Base-by-base conservation (phyloP, 2,329 filamentous ascomycete species). In the Helotiales sp. region DNA sequence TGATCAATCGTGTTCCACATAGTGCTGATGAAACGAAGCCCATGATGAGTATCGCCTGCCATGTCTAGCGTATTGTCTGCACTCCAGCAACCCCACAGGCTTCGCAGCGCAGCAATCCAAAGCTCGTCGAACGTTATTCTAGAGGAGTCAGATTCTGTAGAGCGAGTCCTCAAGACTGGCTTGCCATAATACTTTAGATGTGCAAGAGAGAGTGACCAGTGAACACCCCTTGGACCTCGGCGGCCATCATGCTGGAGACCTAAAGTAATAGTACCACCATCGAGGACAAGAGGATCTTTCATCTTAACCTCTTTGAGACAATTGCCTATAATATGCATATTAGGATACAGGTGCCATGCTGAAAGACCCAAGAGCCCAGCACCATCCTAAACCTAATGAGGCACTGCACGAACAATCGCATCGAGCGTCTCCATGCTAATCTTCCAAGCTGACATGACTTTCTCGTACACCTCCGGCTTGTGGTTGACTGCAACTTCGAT, bases 191-290 rank as follows among this genome's bases (percentile, higher is more conserved):
- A 65, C 46, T 59, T 51, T 2, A 71, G 54, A 48, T 68, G 54
- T 6, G 67, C 59, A 12, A 71, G 52, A 5, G 68, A 54, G 17
- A 71, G 55, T 6, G 67, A 70, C 69, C 68, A 71, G 22, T 55
- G 54, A n/a, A 71, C 55, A 6, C 68, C 63, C 42, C 19, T 34
- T 15, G 57, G 15, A 6, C 47, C 31, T 24, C 27, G 13, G 3
- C n/a, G 22, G 10, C 24, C 22, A 17, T 44, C 36, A 36, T 63
- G 44, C 13, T 69, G 50, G 6, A 67, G 65, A n/a, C 67, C 10
- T 10, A 51, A 50, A 13, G 53, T 19, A 17, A 54, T 9, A 2
- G n/a, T n/a, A n/a, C n/a, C 15, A 15, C 33, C 36, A 15, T 9
- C 8, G 15, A 33, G 7, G 25, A 56, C 19, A 13, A 56, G 27